phyloP scores from a whole-genome alignment of 495 filamentous ascomycete genomes.

The Cercophora newfieldiana region DNA sequence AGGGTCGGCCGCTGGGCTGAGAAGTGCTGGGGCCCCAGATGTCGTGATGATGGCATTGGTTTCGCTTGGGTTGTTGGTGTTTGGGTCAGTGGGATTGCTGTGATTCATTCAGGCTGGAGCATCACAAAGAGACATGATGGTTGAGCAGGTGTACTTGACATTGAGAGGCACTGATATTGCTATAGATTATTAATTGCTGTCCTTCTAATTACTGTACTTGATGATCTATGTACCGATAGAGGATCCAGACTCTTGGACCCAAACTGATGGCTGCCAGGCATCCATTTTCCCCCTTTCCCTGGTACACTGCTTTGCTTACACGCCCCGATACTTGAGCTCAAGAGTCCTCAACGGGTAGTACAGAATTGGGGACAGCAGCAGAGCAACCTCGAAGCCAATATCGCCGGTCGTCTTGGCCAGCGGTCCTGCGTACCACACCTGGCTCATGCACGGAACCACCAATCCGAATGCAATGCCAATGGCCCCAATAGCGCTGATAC shows the following conservation, averaged over 20 bases:
- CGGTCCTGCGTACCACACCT: constrained; percentile 53
- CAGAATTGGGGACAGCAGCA: constrained; percentile 44
- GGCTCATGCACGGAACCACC: constrained; percentile 51
- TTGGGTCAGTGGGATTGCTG: no score
- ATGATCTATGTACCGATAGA: no score
- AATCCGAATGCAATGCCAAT: constrained; percentile 36
- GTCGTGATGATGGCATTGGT: neutral
- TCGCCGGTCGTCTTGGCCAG: constrained; percentile 52
- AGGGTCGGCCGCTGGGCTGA: neutral
- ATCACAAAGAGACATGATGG: no score
- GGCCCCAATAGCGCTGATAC: constrained; percentile 42
- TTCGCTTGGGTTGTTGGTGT: neutral
- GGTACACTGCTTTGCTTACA: neutral
- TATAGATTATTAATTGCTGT: no score
- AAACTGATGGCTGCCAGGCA: no score
- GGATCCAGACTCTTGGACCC: no score
- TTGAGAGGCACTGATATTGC: no score
- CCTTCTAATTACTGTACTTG: no score
- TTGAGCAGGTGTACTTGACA: no score
- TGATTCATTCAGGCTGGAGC: no score
- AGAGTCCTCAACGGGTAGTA: constrained; percentile 40
- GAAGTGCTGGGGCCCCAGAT: neutral
- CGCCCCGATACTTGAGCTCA: constrained; percentile 29
- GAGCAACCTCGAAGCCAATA: constrained; percentile 54
- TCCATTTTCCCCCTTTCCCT: neutral